Percentiles rank a stretch among this genome's conserved stretches.
Conservation (phyloP, 2,329 filamentous ascomycete genomes). For the Scytalidium lignicola region DNA sequence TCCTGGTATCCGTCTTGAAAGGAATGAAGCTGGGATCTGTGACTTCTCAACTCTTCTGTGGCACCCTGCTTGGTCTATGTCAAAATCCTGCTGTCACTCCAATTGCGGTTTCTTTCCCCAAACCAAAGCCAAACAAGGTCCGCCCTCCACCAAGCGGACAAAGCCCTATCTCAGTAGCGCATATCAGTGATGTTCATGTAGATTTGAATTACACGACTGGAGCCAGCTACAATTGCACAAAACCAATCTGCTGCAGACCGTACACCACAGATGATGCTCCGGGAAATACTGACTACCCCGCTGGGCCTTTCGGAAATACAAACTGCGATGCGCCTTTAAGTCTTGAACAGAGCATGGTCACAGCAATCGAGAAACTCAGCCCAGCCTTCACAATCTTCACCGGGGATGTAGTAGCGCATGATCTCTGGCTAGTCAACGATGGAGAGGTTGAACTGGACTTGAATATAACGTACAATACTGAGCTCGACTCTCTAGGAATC, state of each 20-base stretch:
- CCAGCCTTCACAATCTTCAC: slow-evolving; percentile 33
- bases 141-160: slow-evolving; percentile 32
- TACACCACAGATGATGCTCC: slow-evolving; percentile 32
- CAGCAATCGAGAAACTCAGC: slow-evolving; percentile 29
- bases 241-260: slow-evolving; percentile 36
- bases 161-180: slow-evolving; percentile 33
- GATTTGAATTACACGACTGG: slow-evolving; percentile 34
- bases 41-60: slow-evolving; percentile 47
- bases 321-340: slow-evolving; percentile 33
- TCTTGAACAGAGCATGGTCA: slow-evolving; percentile 35
- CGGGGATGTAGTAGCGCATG: slow-evolving; percentile 34
- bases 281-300: slow-evolving; percentile 31
- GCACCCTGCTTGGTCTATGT: slow-evolving; percentile 42
- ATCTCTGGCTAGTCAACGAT: slow-evolving; percentile 29
- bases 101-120: slow-evolving; percentile 29
- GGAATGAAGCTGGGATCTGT: slow-evolving; percentile 42
- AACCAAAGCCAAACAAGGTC: slow-evolving; percentile 26
- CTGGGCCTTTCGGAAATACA: slow-evolving; percentile 32
- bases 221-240: slow-evolving; percentile 34
- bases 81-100: slow-evolving; percentile 28
- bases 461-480: slow-evolving; percentile 28
- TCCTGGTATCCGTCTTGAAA: slow-evolving; percentile 45
- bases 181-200: slow-evolving; percentile 38
- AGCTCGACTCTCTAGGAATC: slow-evolving; percentile 26
- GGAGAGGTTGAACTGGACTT: slow-evolving; percentile 29